Evolutionary conservation across 371 early-diverging fungal genomes (phyloP), one percentile per base, ranked within the genome.

Genomic region (Mortierella sp.): DNA sequence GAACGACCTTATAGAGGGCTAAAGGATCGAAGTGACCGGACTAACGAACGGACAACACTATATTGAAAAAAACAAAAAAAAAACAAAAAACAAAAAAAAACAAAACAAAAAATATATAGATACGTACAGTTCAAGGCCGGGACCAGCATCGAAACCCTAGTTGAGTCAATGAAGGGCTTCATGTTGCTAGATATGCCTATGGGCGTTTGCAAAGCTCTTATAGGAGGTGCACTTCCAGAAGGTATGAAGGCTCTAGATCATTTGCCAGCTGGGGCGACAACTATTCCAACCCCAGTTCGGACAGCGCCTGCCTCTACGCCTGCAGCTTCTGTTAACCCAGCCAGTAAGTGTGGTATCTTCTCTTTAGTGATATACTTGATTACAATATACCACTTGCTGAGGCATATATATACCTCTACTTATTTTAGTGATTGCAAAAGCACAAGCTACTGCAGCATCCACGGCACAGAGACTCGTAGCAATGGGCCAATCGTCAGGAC

Each of bases 161-260:
- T 91, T 4, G 69, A 84, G 28, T 86, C 92, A 21, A 92, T 95
- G 94, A 91, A 93, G 70, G 87, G 88, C 48, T 93, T 96, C 66
- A 91, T 91, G 77, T 83, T 96, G 57, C 93, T 92, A 21, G 94
- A 92, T 50, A 71, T 89, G 71, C 84, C 80, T 24, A 86, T 96
- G 67, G 89, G 90, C 32, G 92, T 94, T 21, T 70, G 87, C 48
- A 86, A 86, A 60, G 88, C 92, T 43, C 88, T 94, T 9, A 85
- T 95, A n/a, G 95, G 95, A 21, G 94, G 94, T 1, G 89, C 92
- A 47, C 69, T 96, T 59, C 91, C 92, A 7, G 89, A 89, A n/a
- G 96, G 96, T 21, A 96, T 96, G 96, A 86, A 87, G 41, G 87
- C 87, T 9, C 66, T 79, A 47, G 91, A 88, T 7, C 72, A 73